Evolutionary conservation across 1,139 yeast genomes (phyloP).

Genomic region (Meyerozyma smithsonii): DNA sequence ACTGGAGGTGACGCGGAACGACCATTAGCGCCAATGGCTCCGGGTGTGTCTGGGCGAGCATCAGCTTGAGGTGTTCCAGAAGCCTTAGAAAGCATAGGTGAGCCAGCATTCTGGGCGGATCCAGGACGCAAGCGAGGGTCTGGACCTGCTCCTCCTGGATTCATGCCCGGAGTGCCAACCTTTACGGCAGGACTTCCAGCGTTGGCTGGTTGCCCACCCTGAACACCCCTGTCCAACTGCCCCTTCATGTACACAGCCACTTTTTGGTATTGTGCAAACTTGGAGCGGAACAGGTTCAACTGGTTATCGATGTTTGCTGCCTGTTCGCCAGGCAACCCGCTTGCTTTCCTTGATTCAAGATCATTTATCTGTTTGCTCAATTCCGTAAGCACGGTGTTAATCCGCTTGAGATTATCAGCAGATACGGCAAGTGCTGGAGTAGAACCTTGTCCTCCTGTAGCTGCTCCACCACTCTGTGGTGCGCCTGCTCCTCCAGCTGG

Average conservation of each 20-base stretch:
- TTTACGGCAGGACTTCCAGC: conserved; percentile 7
- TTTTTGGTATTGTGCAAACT: conserved; percentile 34
- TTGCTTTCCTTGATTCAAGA: conserved; percentile 20
- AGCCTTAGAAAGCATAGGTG: neutral
- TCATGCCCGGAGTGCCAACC: conserved; percentile 6
- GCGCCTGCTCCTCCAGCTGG: conserved; percentile 6
- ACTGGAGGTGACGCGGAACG: conserved; percentile 7
- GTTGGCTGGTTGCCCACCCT: conserved; percentile 11
- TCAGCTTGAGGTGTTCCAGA: neutral
- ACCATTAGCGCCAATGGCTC: conserved; percentile 4
- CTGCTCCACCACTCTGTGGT: conserved; percentile 14
- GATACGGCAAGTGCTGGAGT: conserved; percentile 2
- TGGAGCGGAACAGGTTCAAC: conserved; percentile 29
- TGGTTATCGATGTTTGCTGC: conserved; percentile 31
- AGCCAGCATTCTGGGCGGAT: neutral
- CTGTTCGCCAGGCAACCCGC: conserved; percentile 26
- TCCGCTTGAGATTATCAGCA: conserved; percentile 1
- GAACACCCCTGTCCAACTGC: conserved; percentile 19
- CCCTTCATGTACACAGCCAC: conserved; percentile 37
- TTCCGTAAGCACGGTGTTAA: conserved; percentile 1
- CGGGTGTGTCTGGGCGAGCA: conserved; percentile 6
- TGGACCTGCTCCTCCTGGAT: neutral
- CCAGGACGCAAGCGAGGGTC: neutral
- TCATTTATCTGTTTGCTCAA: conserved; percentile 2
- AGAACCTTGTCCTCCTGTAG: neutral